Conservation (phyloP, 192 early-diverging fungal genomes). For the Gamsiella multidivaricata region DNA sequence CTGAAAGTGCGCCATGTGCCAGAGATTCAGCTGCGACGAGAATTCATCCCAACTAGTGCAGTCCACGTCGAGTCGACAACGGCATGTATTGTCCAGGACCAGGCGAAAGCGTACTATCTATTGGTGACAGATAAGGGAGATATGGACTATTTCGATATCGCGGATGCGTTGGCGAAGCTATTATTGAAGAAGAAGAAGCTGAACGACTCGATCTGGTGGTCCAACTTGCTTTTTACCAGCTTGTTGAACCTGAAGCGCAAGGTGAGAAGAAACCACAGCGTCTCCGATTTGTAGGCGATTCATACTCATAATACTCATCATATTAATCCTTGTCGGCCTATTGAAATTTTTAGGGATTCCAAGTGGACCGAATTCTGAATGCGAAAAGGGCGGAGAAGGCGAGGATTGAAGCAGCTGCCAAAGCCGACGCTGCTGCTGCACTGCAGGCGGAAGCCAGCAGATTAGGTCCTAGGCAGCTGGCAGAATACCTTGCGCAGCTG, state of each 20-base stretch:
- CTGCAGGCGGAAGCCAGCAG: conserved; percentile 21
- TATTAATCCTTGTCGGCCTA: neutral
- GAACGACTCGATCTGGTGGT: conserved; percentile 83
- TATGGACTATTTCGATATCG: conserved; percentile 86
- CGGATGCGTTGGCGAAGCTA: conserved; percentile 73
- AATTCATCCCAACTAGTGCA: conserved; percentile 54
- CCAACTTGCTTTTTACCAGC: conserved; percentile 78
- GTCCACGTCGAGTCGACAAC: conserved; percentile 68
- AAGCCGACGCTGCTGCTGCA: conserved; percentile 27
- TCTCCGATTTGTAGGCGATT: neutral
- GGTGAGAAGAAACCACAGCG: conserved; percentile 9
- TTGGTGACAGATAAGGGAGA: conserved; percentile 59
- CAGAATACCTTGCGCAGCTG: conserved; percentile 52
- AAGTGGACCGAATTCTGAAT: conserved; percentile 66
- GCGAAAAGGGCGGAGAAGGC: conserved; percentile 55
- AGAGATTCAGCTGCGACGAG: conserved; percentile 70
- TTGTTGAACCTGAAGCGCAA: conserved; percentile 75
- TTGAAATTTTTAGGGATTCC: conserved; percentile 49
- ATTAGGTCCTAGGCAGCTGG: conserved; percentile 14
- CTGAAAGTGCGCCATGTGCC: conserved; percentile 75
- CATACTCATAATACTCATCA: neutral
- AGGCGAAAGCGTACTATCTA: conserved; percentile 52
- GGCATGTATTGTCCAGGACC: conserved; percentile 62
- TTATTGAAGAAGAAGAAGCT: conserved; percentile 75
- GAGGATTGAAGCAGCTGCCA: conserved; percentile 28